phyloP scores from a whole-genome alignment of 176 grass and related monocot genomes.

The Calamus simplicifolius region DNA sequence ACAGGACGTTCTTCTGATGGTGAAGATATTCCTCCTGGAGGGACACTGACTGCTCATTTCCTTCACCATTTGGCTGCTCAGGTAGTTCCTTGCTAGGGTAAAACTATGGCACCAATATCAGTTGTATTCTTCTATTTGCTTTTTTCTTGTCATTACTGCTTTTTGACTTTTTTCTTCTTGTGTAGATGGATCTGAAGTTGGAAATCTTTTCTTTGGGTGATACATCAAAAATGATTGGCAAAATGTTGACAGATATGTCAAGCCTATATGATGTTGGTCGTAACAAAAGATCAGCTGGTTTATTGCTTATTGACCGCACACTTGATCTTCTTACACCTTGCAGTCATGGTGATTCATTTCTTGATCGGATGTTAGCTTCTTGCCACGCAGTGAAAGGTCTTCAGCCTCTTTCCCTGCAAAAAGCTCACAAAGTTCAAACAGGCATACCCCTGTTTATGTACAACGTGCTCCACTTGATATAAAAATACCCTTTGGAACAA shows the following conservation, averaged over 20 bases:
- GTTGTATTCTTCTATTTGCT: slow-evolving; percentile 6
- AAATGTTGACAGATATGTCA: slow-evolving; percentile 97
- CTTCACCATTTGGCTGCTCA: slow-evolving; percentile 90
- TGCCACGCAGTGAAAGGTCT: slow-evolving; percentile 49
- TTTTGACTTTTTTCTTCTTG: slow-evolving; percentile 1
- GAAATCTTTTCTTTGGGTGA: slow-evolving; percentile 94
- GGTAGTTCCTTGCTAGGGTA: slow-evolving; percentile 29
- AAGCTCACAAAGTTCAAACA: slow-evolving; percentile 34
- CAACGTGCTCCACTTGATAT: slow-evolving; percentile 62
- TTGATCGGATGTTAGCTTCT: slow-evolving; percentile 69
- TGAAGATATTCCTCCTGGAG: slow-evolving; percentile 73
- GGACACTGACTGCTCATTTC: slow-evolving; percentile 77
- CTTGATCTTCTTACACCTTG: slow-evolving; percentile 90
- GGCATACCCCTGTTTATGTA: slow-evolving; percentile 30
- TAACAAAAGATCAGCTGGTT: slow-evolving; percentile 82
- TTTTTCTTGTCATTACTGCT: neutral
- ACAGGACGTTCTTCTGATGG: slow-evolving; percentile 56
- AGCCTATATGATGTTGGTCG: slow-evolving; percentile 89
- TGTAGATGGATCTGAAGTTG: slow-evolving; percentile 91
- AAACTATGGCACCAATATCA: neutral
- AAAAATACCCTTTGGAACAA: slow-evolving; percentile 52
- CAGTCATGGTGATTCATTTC: slow-evolving; percentile 74
- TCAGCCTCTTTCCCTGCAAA: slow-evolving; percentile 30
- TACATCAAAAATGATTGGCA: slow-evolving; percentile 88
- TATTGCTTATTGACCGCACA: slow-evolving; percentile 85